A percentile compares a stretch with the other conserved stretches of the same genome.
Evolutionary conservation across 139 green algal genomes (phyloP).

Genomic region (Picochlorum sp.): DNA sequence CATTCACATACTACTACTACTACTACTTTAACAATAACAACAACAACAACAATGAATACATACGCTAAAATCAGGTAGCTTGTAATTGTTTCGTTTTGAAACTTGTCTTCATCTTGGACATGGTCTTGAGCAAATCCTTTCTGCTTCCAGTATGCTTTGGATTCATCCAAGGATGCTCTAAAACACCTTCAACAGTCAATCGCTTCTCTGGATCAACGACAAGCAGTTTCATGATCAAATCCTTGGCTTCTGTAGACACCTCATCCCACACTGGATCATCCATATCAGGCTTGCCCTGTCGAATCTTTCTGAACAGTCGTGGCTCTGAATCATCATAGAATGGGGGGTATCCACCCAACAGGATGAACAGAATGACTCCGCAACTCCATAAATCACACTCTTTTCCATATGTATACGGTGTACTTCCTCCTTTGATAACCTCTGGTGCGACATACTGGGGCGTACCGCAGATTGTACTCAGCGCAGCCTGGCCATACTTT

Average conservation of each 20-base stretch:
- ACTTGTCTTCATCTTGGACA: conserved; percentile 9
- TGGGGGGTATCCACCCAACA: conserved; percentile 84
- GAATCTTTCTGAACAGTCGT: conserved; percentile 81
- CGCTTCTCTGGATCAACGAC: conserved; percentile 50
- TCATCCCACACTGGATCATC: conserved; percentile 73
- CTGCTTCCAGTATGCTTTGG: not conserved
- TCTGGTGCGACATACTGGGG: conserved; percentile 91
- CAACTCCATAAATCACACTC: conserved; percentile 61
- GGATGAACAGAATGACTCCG: conserved; percentile 71
- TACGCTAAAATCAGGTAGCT: not conserved
- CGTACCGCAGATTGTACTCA: conserved; percentile 82
- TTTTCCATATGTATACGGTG: conserved; percentile 31
- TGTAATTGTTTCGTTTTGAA: conserved; percentile 3
- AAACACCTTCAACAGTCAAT: conserved; percentile 37
- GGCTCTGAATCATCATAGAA: conserved; percentile 85
- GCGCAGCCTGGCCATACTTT: conserved; percentile 32
- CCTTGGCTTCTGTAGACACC: conserved; percentile 22
- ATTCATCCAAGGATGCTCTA: conserved; percentile 17
- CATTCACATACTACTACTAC: not conserved
- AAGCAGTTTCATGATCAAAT: conserved; percentile 29
- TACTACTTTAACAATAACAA: not conserved
- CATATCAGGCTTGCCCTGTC: conserved; percentile 61
- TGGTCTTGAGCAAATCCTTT: conserved; percentile 11
- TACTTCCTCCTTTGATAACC: conserved; percentile 53
- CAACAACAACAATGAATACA: conserved; percentile 6